These are phyloP conservation scores for Ophiocordyceps sinensis DNA, from an alignment of 2,329 filamentous ascomycete species.

Conservation along the genomic window DNA sequence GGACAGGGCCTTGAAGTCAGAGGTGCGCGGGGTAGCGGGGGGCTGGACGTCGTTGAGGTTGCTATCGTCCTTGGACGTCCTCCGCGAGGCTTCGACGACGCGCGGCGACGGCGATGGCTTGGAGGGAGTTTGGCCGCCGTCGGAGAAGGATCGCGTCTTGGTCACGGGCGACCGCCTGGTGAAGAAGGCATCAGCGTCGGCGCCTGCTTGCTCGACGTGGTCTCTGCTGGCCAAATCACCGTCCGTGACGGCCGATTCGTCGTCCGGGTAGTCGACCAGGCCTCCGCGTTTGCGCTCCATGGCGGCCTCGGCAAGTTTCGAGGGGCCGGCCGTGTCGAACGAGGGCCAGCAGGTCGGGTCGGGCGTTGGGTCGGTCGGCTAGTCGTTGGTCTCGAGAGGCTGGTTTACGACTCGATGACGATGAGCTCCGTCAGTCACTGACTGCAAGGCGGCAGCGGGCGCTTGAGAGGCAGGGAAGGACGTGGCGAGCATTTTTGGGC, in stretches of 20 bases:
- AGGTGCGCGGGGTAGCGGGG: conserved; percentile 61
- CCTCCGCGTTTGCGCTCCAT: not conserved
- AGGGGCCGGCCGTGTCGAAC: no score
- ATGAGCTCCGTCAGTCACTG: no score
- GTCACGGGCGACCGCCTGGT: conserved; percentile 22
- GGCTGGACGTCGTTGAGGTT: conserved; percentile 27
- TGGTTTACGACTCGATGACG: no score
- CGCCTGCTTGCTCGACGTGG: not conserved
- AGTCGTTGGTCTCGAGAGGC: no score
- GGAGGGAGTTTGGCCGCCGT: conserved; percentile 41
- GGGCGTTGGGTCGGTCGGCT: no score
- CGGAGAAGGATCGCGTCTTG: conserved; percentile 51
- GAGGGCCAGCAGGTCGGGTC: no score
- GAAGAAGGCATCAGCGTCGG: conserved; percentile 2
- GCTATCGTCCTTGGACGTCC: conserved; percentile 53
- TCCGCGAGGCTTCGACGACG: conserved; percentile 37
- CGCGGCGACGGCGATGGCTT: conserved; percentile 44
- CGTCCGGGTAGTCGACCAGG: conserved; percentile 3
- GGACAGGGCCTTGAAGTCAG: conserved; percentile 48
- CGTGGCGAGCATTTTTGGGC: no score
- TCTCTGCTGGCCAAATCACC: conserved; percentile 1
- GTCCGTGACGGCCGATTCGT: conserved; percentile 21
- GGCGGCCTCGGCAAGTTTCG: no score
- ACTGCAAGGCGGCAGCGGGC: no score
- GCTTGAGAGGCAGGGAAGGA: no score